phyloP scores from a whole-genome alignment of 163 green algal genomes.

The Scenedesmus sp. region DNA sequence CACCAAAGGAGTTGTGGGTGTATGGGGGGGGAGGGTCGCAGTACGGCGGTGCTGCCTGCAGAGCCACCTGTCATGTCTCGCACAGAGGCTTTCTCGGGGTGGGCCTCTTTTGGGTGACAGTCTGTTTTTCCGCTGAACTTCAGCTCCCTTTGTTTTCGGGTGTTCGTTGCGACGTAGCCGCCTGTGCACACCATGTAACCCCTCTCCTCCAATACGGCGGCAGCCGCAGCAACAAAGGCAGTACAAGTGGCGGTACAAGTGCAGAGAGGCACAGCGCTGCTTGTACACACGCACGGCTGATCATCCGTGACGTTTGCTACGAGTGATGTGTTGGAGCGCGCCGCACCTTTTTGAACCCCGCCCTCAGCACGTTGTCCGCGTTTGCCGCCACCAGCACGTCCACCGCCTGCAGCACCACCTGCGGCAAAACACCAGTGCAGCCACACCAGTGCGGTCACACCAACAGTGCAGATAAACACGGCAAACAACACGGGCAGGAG shows the following conservation, averaged over 20 bases:
- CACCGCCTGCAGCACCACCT: slow-evolving; percentile 62
- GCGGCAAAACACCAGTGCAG: slow-evolving; percentile 48
- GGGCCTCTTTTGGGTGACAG: too few relatives aligned
- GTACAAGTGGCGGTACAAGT: too few relatives aligned
- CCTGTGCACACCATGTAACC: too few relatives aligned
- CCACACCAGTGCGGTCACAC: slow-evolving; percentile 48
- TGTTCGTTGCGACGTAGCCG: too few relatives aligned
- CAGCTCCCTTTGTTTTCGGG: too few relatives aligned
- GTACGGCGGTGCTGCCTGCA: too few relatives aligned
- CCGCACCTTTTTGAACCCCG: slow-evolving; percentile 56
- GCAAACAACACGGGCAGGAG: not conserved
- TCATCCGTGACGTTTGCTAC: not conserved
- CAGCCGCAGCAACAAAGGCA: not conserved
- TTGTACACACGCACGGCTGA: not conserved
- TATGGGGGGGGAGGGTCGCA: too few relatives aligned
- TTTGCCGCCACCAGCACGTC: slow-evolving; percentile 56
- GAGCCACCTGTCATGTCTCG: too few relatives aligned
- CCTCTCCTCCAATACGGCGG: not conserved
- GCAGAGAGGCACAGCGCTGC: not conserved
- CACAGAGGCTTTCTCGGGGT: too few relatives aligned
- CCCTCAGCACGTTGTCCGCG: slow-evolving; percentile 59
- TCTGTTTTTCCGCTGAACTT: too few relatives aligned
- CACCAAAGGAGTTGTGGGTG: too few relatives aligned
- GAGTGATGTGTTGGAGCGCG: not conserved
- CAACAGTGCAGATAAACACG: not conserved